Base-by-base conservation (phyloP, 257 asterid species). In the Jacaranda copaia region DNA sequence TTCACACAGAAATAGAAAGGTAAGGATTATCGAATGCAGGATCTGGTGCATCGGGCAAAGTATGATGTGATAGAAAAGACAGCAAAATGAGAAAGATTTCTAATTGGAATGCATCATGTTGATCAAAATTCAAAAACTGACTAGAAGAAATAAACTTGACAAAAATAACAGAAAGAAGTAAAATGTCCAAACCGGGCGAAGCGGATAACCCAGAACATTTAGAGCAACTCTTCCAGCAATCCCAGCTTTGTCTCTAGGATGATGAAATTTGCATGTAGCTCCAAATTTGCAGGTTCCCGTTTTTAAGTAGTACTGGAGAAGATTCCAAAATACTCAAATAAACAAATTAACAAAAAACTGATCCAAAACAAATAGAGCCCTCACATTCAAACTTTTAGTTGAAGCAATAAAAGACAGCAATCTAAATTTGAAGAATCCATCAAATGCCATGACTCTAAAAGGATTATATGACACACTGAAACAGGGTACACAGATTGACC, bases 231-330 rank as follows among this genome's bases (percentile, higher is more conserved):
- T 82, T 81, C 89, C 94, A 81, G 87, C 88, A 80, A 81, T 77
- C 82, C 92, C 92, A 52, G 89, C 93, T 80, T 79, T 86, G 72
- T 90, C 96, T 74, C 80, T 85, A 77, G 94, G 93, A 81, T 91
- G 96, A 80, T 91, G 89, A 79, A 87, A 91, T 74, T 86, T 91
- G 90, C 96, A 91, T 1, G 92, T 86, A 19, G 89, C 85, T 69
- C 96, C 96, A 84, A 86, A 91, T 75, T 89, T 91, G 86, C 94
- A 91, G 68, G 91, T 81, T 73, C 96, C 96, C 20, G 92, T 91
- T 86, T 85, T 89, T 80, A 91, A 76, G 84, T 83, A 91, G 84
- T 84, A 87, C 96, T 91, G 81, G 59, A 45, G 45, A 81, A 77
- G 77, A 42, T 51, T 35, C 60, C 52, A 78, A 45, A 70, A 25